phyloP scores from a whole-genome alignment of 805 yeast species.

The Candida yuanshanica region DNA sequence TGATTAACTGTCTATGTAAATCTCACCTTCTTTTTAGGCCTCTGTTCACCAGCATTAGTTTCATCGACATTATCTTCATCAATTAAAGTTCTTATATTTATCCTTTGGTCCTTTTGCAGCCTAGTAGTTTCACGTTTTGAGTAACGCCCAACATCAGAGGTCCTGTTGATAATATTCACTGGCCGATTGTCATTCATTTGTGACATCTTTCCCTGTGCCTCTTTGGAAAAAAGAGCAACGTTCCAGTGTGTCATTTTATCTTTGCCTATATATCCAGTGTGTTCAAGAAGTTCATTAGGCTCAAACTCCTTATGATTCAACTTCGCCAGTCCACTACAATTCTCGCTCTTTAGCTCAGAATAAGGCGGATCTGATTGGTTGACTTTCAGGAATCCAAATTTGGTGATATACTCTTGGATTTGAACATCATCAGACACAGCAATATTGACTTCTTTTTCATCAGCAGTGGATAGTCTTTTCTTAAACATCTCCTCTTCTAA shows the following conservation, averaged over 20 bases:
- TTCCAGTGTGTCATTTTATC: slow-evolving; percentile 25
- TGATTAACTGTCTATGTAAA: slow-evolving; percentile 3
- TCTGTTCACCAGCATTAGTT: background rate
- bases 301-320: slow-evolving; percentile 15
- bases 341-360: slow-evolving; percentile 8
- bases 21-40: slow-evolving; percentile 7
- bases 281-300: slow-evolving; percentile 22
- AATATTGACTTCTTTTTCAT: slow-evolving; percentile 17
- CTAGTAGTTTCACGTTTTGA: background rate
- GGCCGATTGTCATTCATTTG: slow-evolving; percentile 3
- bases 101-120: background rate
- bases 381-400: slow-evolving; percentile 40
- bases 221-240: slow-evolving; percentile 28
- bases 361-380: slow-evolving; percentile 9
- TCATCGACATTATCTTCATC: background rate
- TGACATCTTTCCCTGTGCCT: slow-evolving; percentile 12
- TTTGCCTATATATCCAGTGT: slow-evolving; percentile 12
- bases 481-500: slow-evolving; percentile 65
- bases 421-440: slow-evolving; percentile 55
- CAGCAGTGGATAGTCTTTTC: slow-evolving; percentile 10
- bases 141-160: slow-evolving; percentile 2
- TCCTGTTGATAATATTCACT: background rate
- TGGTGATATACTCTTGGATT: slow-evolving; percentile 49
- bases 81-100: background rate
- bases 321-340: slow-evolving; percentile 2